Base-by-base conservation (phyloP, 768 basidiomycete genomes). In the Galerina marginata region DNA sequence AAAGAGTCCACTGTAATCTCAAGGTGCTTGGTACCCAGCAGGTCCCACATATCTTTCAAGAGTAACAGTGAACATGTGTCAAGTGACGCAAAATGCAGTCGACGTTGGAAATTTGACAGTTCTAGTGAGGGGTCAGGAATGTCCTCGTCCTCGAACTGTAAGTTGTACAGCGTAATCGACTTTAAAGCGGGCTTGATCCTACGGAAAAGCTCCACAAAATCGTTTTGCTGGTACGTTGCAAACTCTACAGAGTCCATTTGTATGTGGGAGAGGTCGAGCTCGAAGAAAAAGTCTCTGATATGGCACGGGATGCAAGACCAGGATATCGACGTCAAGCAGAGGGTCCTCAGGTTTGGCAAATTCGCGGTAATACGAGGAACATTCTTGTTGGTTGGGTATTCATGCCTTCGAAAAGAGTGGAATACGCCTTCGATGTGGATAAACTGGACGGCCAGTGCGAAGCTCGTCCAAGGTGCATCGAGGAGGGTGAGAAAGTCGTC, bases 381-480 rank as follows among this genome's bases (percentile, higher is more conserved):
- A 48, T 56, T 45, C 46, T 15, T 46, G 15, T 46, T 56, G 25
- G 3, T 15, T 9, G 23, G 29, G 29, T 23, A 16, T 29, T 42
- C n/a, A 2, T 10, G 11, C 10, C 2, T 42, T 42, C 40, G 20
- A 20, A 20, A 10, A 10, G 40, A 20, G 33, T 43, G 23, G 14
- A 56, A 56, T 20, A 20, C 9, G 5, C 45, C 5, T 16, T 45
- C 14, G 26, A 56, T 6, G 43, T 33, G 54, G 20, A 44, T 14
- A 44, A 4, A 56, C 14, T 56, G 11, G 36, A 47, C 26, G n/a
- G 45, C 45, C 29, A 46, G 4, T 20, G 43, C 16, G 20, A 56
- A 46, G 25, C 25, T 56, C 33, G 55, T 56, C 55, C 55, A 56
- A 14, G 55, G 55, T 29, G 25, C 44, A 20, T 56, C 55, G 23